phyloP scores from a whole-genome alignment of 2,329 filamentous ascomycete genomes.

The Hypoxylon sp. region DNA sequence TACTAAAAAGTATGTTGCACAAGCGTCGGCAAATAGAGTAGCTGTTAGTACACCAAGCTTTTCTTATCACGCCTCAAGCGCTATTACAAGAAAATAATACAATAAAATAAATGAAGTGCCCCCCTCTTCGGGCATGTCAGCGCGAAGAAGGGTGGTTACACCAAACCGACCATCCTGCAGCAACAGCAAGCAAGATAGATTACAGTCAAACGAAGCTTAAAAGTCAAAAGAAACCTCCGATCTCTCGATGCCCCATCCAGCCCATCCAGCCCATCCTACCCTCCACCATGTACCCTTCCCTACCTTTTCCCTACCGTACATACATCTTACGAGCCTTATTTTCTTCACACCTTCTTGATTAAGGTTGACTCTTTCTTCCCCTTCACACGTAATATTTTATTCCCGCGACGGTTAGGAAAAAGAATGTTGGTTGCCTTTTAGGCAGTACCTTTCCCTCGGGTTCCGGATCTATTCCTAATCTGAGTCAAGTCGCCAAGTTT shows the following conservation, averaged over 20 bases:
- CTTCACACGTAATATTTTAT: conserved; percentile 31
- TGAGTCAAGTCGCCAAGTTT: conserved; percentile 41
- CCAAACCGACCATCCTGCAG: conserved; percentile 42
- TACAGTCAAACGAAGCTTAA: conserved; percentile 46
- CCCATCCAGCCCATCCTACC: neutral
- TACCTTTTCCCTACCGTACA: conserved; percentile 20
- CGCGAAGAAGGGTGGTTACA: conserved; percentile 37
- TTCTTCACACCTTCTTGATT: conserved; percentile 42
- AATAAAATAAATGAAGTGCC: conserved; percentile 39
- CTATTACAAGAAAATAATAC: conserved; percentile 34
- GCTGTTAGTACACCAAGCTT: conserved; percentile 32
- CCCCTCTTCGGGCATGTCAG: conserved; percentile 31
- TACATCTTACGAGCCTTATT: conserved; percentile 23
- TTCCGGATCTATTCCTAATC: conserved; percentile 39
- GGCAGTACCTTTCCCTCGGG: conserved; percentile 46
- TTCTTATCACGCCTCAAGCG: conserved; percentile 43
- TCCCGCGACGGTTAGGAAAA: conserved; percentile 34
- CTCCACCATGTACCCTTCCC: conserved; percentile 13
- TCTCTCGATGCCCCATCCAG: conserved; percentile 29
- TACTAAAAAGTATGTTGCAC: conserved; percentile 34
- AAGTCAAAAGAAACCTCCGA: conserved; percentile 47
- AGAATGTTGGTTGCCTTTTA: conserved; percentile 35
- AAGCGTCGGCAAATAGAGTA: conserved; percentile 32
- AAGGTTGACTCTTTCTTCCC: conserved; percentile 19
- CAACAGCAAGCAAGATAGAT: conserved; percentile 47